phyloP scores from a whole-genome alignment of 768 basidiomycete genomes.

The Piloderma croceum region DNA sequence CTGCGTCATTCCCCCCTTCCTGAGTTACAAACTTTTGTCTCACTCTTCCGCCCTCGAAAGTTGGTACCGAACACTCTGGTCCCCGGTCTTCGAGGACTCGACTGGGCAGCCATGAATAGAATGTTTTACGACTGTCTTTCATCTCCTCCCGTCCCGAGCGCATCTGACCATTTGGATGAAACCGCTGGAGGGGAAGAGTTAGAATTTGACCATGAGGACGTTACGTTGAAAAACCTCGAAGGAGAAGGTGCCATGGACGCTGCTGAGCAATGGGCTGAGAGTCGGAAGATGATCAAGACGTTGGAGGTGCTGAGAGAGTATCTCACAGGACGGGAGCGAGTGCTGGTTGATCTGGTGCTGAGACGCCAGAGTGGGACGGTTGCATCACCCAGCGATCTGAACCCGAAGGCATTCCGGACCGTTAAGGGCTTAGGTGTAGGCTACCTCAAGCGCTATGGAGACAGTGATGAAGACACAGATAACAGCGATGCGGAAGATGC shows the following conservation, averaged over 20 bases:
- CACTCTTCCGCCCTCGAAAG: slow-evolving; percentile 70
- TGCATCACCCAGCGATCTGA: neutral
- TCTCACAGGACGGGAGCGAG: slow-evolving; percentile 33
- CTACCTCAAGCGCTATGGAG: slow-evolving; percentile 12
- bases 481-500: slow-evolving; percentile 39
- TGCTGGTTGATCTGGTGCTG: slow-evolving; percentile 30
- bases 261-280: slow-evolving; percentile 53
- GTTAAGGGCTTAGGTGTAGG: slow-evolving; percentile 33
- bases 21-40: slow-evolving; percentile 77
- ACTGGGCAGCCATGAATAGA: slow-evolving; percentile 66
- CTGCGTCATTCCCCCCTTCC: slow-evolving; percentile 84
- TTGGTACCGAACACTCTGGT: slow-evolving; percentile 78
- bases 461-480: slow-evolving; percentile 39
- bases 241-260: slow-evolving; percentile 43
- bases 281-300: slow-evolving; percentile 38
- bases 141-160: slow-evolving; percentile 3
- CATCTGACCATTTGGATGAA: slow-evolving; percentile 5
- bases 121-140: slow-evolving; percentile 62
- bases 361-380: slow-evolving; percentile 4
- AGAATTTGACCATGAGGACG: slow-evolving; percentile 35
- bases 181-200: slow-evolving; percentile 4
- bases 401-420: slow-evolving; percentile 14
- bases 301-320: slow-evolving; percentile 40
- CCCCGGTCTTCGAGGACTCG: slow-evolving; percentile 46
- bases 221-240: slow-evolving; percentile 60